Conservation (phyloP, 2,329 filamentous ascomycete genomes). For the Aspergillus sp. region DNA sequence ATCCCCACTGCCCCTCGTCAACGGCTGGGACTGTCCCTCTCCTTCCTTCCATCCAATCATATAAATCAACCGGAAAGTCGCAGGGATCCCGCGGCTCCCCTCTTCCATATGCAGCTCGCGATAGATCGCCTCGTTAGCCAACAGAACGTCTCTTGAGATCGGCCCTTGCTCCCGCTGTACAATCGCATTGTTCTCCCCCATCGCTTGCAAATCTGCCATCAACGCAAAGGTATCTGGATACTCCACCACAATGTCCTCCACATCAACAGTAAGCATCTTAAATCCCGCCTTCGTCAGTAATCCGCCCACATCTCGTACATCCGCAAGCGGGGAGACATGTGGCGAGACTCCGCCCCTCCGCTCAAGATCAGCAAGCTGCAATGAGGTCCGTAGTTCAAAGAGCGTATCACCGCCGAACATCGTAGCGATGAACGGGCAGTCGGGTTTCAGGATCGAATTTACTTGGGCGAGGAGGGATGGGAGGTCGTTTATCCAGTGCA, state of each 20-base stretch:
- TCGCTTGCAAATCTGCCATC: conserved; percentile 91
- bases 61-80: conserved; percentile 92
- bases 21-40: conserved; percentile 72
- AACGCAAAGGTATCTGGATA: conserved; percentile 87
- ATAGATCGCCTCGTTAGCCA: conserved; percentile 89
- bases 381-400: conserved; percentile 86
- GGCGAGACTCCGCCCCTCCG: conserved; percentile 87
- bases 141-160: conserved; percentile 76
- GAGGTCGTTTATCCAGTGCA: conserved; percentile 98
- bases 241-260: conserved; percentile 95
- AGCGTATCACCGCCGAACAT: conserved; percentile 96
- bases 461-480: conserved; percentile 81
- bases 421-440: conserved; percentile 86
- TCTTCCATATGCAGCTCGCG: conserved; percentile 80
- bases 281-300: conserved; percentile 85
- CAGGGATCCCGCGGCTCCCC: conserved; percentile 66
- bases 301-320: conserved; percentile 87
- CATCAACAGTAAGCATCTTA: conserved; percentile 92
- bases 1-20: conserved; percentile 80
- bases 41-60: conserved; percentile 99
- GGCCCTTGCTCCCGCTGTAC: conserved; percentile 77
- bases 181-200: conserved; percentile 93
- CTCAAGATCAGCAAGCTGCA: conserved; percentile 91
- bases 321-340: conserved; percentile 85
- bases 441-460: conserved; percentile 83